phyloP scores from a whole-genome alignment of 192 early-diverging fungal species.

The Backusella luteola region DNA sequence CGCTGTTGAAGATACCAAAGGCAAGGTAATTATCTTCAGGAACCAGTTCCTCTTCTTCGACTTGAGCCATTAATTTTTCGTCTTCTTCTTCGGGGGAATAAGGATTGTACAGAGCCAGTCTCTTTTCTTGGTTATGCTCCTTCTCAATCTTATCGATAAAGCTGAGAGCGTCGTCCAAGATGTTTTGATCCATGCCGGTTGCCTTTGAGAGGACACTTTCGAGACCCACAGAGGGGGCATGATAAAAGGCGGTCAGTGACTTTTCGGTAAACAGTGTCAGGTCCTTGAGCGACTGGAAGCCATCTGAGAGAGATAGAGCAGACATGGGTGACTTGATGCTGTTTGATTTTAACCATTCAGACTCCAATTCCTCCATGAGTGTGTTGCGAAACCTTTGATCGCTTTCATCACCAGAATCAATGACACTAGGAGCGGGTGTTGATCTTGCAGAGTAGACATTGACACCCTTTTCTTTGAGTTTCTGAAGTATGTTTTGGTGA shows the following conservation, averaged over 20 bases:
- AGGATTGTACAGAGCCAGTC: not conserved
- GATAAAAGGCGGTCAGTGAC: conserved; percentile 23
- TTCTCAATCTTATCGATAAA: conserved; percentile 13
- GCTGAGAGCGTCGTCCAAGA: conserved; percentile 22
- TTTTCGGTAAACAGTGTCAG: conserved; percentile 19
- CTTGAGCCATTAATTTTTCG: not conserved
- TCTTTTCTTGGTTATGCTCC: conserved; percentile 9
- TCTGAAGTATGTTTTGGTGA: conserved; percentile 35
- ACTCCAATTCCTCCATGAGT: conserved; percentile 52
- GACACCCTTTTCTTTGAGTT: conserved; percentile 22
- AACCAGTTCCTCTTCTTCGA: not conserved
- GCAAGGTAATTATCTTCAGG: not conserved
- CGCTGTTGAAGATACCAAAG: not conserved
- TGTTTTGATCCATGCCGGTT: conserved; percentile 8
- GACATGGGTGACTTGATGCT: not conserved
- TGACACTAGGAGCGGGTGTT: conserved; percentile 25
- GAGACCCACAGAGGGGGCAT: conserved; percentile 9
- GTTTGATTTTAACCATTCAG: conserved; percentile 43
- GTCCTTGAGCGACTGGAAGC: not conserved
- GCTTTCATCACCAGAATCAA: not conserved
- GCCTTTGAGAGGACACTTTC: conserved; percentile 19
- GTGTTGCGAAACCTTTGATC: conserved; percentile 5
- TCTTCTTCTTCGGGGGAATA: not conserved
- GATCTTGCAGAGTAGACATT: conserved; percentile 11
- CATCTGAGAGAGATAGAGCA: not conserved